Evolutionary conservation across 345 rosid species (phyloP).

Genomic region (Triadica sebifera): DNA sequence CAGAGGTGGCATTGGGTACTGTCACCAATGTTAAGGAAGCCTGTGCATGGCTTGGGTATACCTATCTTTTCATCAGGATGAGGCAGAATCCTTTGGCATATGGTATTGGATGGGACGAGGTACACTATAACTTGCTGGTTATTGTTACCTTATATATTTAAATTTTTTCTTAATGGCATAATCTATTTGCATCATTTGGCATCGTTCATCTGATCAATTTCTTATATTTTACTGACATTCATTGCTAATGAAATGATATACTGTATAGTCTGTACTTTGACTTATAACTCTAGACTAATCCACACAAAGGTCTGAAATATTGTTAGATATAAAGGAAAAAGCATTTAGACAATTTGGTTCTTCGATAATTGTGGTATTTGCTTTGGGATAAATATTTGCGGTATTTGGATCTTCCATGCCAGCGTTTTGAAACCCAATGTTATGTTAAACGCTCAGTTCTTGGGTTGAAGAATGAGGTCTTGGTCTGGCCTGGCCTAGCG

Average conservation of each 20-base stretch:
- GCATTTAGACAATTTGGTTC: not conserved
- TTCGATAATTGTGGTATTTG: not conserved
- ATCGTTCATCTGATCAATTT: not conserved
- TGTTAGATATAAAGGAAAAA: not conserved
- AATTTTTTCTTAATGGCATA: not conserved
- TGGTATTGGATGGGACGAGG: constrained; percentile 99
- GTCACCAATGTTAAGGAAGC: constrained; percentile 99
- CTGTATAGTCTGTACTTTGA: not conserved
- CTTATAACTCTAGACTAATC: not conserved
- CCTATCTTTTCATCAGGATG: constrained; percentile 95
- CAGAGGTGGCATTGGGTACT: constrained; percentile 97
- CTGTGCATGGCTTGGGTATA: constrained; percentile 97
- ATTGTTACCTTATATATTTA: not conserved
- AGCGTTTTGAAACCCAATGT: not conserved
- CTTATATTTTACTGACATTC: not conserved
- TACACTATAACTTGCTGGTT: constrained; percentile 19
- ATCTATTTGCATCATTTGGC: not conserved
- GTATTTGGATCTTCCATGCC: not conserved
- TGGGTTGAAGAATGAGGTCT: not conserved
- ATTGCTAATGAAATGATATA: not conserved
- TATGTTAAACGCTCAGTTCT: not conserved
- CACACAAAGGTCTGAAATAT: not conserved
- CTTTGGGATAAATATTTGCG: no score
- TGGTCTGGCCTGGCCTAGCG: not conserved
- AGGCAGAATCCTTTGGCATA: constrained; percentile 91